A percentile compares a stretch with the other conserved stretches of the same genome.
These are phyloP conservation scores for Licmophora abbreviata DNA, from an alignment of 108 stramenopile genomes.

Conservation along the genomic window DNA sequence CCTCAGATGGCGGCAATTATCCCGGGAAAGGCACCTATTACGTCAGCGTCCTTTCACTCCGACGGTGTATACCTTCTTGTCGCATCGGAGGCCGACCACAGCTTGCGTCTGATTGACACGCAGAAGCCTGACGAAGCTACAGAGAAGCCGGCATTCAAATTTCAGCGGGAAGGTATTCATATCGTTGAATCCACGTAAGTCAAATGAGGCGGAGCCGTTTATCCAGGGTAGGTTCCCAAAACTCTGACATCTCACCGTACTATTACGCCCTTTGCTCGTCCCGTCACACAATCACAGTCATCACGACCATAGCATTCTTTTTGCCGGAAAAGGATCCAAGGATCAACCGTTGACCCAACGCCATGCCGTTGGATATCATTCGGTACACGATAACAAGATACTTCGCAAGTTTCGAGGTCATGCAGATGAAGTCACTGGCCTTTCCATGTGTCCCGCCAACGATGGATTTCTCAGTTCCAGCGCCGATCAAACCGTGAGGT, in stretches of 20 bases:
- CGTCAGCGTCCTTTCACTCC: constrained; percentile 58
- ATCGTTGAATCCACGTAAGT: constrained; percentile 20
- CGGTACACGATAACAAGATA: constrained; percentile 76
- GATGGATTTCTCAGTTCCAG: constrained; percentile 68
- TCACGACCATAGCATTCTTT: constrained; percentile 60
- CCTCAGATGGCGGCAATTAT: constrained; percentile 57
- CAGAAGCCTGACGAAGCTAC: constrained; percentile 25
- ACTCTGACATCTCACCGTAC: neutral
- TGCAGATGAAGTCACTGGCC: constrained; percentile 32
- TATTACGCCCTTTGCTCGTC: constrained; percentile 1
- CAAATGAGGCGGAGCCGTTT: neutral
- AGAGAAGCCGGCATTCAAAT: constrained; percentile 35
- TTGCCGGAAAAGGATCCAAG: constrained; percentile 28
- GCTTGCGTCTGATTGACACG: constrained; percentile 47
- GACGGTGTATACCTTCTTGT: constrained; percentile 67
- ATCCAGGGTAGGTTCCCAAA: neutral
- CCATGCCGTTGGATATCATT: constrained; percentile 45
- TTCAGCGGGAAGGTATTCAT: constrained; percentile 49
- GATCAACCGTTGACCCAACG: constrained; percentile 11
- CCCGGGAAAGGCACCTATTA: constrained; percentile 34
- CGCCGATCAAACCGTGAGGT: constrained; percentile 60
- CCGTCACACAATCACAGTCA: constrained; percentile 25
- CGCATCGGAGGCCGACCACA: constrained; percentile 50
- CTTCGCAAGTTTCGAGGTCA: constrained; percentile 76
- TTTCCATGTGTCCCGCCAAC: constrained; percentile 67